Conservation (phyloP, 352 stramenopile species). For the Pelagophyceae sp. region DNA sequence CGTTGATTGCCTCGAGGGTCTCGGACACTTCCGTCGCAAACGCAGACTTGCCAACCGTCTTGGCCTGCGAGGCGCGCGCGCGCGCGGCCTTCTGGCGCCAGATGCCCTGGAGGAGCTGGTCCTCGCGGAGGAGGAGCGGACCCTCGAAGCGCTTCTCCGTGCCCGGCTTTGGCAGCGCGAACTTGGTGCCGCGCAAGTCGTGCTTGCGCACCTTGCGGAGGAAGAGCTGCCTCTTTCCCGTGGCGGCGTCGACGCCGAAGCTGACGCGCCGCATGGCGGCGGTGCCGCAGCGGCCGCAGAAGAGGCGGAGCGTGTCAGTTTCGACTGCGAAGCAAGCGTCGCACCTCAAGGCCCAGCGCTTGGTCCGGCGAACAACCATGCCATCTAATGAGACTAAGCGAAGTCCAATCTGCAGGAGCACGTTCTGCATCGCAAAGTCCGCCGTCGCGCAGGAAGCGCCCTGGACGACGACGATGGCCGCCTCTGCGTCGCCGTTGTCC, state of each 20-base stretch:
- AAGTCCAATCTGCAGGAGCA: conserved; percentile 74
- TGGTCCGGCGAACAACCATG: conserved; percentile 52
- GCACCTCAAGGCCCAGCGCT: conserved; percentile 92
- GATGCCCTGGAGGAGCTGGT: conserved; percentile 89
- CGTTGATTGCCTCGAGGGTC: conserved; percentile 68
- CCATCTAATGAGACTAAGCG: conserved; percentile 61
- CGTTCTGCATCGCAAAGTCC: conserved; percentile 82
- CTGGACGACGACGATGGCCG: not conserved
- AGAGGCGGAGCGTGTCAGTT: conserved; percentile 78
- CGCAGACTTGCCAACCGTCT: conserved; percentile 74
- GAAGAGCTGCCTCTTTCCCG: conserved; percentile 51
- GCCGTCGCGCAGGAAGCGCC: conserved; percentile 64
- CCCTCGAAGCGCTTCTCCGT: conserved; percentile 76
- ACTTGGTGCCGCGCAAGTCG: conserved; percentile 90
- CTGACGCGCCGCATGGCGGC: conserved; percentile 85
- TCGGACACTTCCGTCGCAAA: conserved; percentile 75
- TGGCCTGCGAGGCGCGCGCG: conserved; percentile 39
- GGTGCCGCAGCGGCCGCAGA: conserved; percentile 92
- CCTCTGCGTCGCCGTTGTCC: too few relatives aligned
- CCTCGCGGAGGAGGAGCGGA: conserved; percentile 90
- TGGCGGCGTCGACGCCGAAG: conserved; percentile 67
- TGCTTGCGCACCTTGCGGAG: conserved; percentile 57
- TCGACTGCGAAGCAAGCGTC: conserved; percentile 89
- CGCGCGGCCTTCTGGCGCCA: conserved; percentile 86
- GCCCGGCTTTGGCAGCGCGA: conserved; percentile 84